Percentiles rank a stretch among this genome's conserved stretches.
Conservation (phyloP, 306 rosid genomes). For the Malus asiatica region DNA sequence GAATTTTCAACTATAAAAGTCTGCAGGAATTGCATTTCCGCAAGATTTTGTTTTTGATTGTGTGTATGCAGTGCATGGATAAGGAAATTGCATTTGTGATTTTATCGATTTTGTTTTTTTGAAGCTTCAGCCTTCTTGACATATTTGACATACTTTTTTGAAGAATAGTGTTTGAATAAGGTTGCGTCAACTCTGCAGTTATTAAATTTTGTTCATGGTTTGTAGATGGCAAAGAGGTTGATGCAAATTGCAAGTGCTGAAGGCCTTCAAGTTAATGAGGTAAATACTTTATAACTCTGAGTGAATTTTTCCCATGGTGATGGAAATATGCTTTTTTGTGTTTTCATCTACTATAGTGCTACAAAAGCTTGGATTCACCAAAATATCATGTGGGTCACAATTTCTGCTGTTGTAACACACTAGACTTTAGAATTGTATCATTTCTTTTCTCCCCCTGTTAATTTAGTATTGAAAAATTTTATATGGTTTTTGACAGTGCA, state of each 20-base stretch:
- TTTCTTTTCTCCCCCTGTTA: not conserved
- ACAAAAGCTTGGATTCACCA: not conserved
- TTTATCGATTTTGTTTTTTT: not conserved
- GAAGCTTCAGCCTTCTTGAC: not conserved
- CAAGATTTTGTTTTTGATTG: not conserved
- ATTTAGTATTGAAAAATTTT: not conserved
- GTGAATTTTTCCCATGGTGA: conserved; percentile 10
- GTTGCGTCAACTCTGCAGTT: not conserved
- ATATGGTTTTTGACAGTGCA: not conserved
- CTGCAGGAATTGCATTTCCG: not conserved
- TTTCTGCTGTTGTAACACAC: not conserved
- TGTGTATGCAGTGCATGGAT: not conserved
- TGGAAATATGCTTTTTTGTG: not conserved
- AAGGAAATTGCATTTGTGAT: not conserved
- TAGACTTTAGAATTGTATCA: not conserved
- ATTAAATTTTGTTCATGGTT: conserved; percentile 16
- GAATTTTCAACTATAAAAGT: too few relatives aligned
- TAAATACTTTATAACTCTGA: conserved; percentile 14
- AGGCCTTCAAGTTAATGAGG: conserved; percentile 87
- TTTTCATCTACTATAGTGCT: not conserved
- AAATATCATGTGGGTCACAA: not conserved
- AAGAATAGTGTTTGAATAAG: not conserved
- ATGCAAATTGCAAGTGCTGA: conserved; percentile 72
- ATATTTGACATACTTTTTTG: not conserved
- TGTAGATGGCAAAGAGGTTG: conserved; percentile 96